Evolutionary conservation across 345 rosid species (phyloP).

Genomic region (Linum trigynum): DNA sequence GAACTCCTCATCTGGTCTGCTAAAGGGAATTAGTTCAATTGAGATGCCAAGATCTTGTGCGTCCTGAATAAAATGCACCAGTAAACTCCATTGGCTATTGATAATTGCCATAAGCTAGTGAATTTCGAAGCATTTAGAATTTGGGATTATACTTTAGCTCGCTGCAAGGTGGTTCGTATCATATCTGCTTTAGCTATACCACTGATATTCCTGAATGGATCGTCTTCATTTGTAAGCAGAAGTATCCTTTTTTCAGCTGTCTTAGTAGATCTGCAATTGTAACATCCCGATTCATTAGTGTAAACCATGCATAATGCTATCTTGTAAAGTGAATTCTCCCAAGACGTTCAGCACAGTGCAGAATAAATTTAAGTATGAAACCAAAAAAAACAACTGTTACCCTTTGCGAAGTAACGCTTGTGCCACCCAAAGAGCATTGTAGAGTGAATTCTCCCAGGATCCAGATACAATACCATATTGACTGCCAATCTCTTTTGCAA

Average conservation of each 20-base stretch:
- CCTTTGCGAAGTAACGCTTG: conserved; percentile 95
- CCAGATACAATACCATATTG: conserved; percentile 73
- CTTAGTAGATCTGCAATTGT: conserved; percentile 60
- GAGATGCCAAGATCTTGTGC: conserved; percentile 91
- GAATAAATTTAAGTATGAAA: conserved; percentile 1
- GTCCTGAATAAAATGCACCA: conserved; percentile 43
- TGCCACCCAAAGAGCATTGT: conserved; percentile 93
- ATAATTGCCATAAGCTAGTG: conserved; percentile 1
- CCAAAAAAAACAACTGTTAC: conserved; percentile 26
- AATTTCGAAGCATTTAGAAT: conserved; percentile 10
- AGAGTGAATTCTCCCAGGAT: conserved; percentile 85
- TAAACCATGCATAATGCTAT: neutral
- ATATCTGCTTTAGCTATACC: conserved; percentile 71
- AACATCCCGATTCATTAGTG: conserved; percentile 17
- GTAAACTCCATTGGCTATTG: neutral
- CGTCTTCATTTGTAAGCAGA: conserved; percentile 85
- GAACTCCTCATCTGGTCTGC: conserved; percentile 52
- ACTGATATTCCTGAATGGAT: conserved; percentile 75
- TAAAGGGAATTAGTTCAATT: conserved; percentile 84
- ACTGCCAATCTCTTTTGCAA: conserved; percentile 70
- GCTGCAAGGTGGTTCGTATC: conserved; percentile 86
- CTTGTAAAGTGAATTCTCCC: neutral
- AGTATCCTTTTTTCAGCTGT: conserved; percentile 76
- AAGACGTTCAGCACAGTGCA: neutral
- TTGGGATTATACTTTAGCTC: conserved; percentile 59